Percentiles rank a stretch among this genome's conserved stretches.
These are phyloP conservation scores for Hypoxylon rubiginosum DNA, from an alignment of 2,329 filamentous ascomycete species.

Conservation along the genomic window DNA sequence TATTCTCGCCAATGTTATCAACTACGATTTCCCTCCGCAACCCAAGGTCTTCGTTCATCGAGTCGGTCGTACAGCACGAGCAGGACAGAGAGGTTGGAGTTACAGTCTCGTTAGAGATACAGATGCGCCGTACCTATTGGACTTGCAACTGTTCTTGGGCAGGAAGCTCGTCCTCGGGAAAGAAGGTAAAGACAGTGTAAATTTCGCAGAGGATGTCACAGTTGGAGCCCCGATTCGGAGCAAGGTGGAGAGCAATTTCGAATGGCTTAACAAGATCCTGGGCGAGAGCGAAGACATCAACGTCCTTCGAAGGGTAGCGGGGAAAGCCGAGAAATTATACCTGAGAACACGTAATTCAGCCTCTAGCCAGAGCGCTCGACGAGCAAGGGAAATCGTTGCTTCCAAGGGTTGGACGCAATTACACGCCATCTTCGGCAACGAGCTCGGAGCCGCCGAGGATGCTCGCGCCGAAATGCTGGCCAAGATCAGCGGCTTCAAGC, in stretches of 20 bases:
- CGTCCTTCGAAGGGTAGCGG: conserved; percentile 78
- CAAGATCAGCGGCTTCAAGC: conserved; percentile 87
- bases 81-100: conserved; percentile 92
- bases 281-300: conserved; percentile 80
- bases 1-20: conserved; percentile 95
- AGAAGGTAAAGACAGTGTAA: conserved; percentile 68
- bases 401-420: conserved; percentile 79
- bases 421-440: conserved; percentile 83
- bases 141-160: conserved; percentile 95
- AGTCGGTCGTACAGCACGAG: conserved; percentile 94
- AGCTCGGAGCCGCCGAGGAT: conserved; percentile 74
- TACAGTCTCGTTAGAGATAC: conserved; percentile 91
- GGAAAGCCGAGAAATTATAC: conserved; percentile 94
- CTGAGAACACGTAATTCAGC: conserved; percentile 90
- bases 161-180: conserved; percentile 83
- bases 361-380: conserved; percentile 89
- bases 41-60: conserved; percentile 97
- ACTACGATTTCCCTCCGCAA: conserved; percentile 97
- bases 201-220: conserved; percentile 86
- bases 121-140: conserved; percentile 91
- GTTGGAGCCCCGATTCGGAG: conserved; percentile 82
- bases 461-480: conserved; percentile 89
- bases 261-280: conserved; percentile 86
- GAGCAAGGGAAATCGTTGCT: conserved; percentile 81
- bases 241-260: conserved; percentile 79